Evolutionary conservation across 768 basidiomycete genomes (phyloP).

Genomic region (Roridomyces roridus): DNA sequence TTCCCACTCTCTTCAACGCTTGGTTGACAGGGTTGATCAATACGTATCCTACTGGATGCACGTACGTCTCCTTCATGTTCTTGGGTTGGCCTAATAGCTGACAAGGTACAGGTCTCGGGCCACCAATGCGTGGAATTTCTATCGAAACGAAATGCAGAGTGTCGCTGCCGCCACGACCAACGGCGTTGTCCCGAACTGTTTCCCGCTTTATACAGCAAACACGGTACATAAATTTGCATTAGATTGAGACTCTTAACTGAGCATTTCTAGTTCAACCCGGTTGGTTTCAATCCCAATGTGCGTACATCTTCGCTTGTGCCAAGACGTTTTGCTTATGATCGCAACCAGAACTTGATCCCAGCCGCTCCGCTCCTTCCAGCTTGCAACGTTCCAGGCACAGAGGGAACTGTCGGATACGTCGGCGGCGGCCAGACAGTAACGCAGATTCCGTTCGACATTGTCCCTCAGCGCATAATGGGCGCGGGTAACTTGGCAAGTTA

Average conservation of each 20-base stretch:
- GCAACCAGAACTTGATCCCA: not conserved
- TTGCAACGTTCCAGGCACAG: conserved; percentile 8
- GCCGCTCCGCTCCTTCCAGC: not conserved
- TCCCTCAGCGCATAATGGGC: conserved; percentile 1
- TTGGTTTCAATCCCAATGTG: not conserved
- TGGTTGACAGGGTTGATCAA: not conserved
- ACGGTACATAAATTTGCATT: not conserved
- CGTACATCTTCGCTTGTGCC: too few species aligned
- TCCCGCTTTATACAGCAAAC: conserved; percentile 3
- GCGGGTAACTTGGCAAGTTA: not conserved
- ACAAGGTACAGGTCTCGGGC: not conserved
- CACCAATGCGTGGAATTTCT: conserved; percentile 1
- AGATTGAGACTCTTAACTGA: too few species aligned
- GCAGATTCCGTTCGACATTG: not conserved
- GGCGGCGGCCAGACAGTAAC: not conserved
- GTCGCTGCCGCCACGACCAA: not conserved
- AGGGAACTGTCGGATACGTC: not conserved
- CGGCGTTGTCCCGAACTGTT: not conserved
- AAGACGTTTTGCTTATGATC: too few species aligned
- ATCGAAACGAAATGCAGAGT: not conserved
- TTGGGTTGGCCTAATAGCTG: not conserved
- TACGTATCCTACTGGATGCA: conserved; percentile 6
- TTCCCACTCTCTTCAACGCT: conserved; percentile 1
- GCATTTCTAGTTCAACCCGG: conserved; percentile 3
- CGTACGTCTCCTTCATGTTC: conserved; percentile 1